Conservation (phyloP, 805 yeast genomes). For the Wickerhamiella musiphila region DNA sequence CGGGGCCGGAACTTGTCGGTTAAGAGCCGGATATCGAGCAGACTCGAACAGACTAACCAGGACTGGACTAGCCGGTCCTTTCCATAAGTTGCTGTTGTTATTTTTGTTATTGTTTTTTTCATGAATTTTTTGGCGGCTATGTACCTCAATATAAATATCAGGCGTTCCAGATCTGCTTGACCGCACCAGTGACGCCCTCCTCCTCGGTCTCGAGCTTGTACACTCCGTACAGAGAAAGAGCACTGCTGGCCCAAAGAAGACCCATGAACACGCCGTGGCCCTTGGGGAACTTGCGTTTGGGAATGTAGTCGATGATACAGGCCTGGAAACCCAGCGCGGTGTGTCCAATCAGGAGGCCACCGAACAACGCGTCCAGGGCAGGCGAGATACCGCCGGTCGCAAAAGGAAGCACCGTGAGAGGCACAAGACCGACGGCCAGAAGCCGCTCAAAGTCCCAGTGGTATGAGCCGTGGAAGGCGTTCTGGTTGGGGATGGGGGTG, state of each 20-base stretch:
- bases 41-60: too few relatives aligned
- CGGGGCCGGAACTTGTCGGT: too few relatives aligned
- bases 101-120: not conserved
- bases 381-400: slow-evolving; percentile 57
- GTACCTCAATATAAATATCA: slow-evolving; percentile 9
- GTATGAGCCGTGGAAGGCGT: slow-evolving; percentile 59
- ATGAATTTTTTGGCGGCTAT: not conserved
- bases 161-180: slow-evolving; percentile 46
- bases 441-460: slow-evolving; percentile 89
- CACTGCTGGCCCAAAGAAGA: slow-evolving; percentile 55
- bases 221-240: slow-evolving; percentile 57
- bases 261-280: slow-evolving; percentile 55
- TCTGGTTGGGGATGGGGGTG: slow-evolving; percentile 42
- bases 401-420: slow-evolving; percentile 60
- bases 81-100: not conserved
- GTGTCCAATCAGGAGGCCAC: slow-evolving; percentile 54
- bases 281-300: slow-evolving; percentile 65
- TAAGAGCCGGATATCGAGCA: too few relatives aligned
- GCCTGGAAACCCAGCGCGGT: slow-evolving; percentile 74
- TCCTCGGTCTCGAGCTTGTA: slow-evolving; percentile 60
- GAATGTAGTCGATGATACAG: slow-evolving; percentile 87
- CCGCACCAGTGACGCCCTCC: slow-evolving; percentile 57
- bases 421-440: slow-evolving; percentile 54
- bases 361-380: slow-evolving; percentile 52
- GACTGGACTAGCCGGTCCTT: too few relatives aligned